Evolutionary conservation across 1,139 yeast genomes (phyloP).

Genomic region (Geotrichum cucujoidarum): DNA sequence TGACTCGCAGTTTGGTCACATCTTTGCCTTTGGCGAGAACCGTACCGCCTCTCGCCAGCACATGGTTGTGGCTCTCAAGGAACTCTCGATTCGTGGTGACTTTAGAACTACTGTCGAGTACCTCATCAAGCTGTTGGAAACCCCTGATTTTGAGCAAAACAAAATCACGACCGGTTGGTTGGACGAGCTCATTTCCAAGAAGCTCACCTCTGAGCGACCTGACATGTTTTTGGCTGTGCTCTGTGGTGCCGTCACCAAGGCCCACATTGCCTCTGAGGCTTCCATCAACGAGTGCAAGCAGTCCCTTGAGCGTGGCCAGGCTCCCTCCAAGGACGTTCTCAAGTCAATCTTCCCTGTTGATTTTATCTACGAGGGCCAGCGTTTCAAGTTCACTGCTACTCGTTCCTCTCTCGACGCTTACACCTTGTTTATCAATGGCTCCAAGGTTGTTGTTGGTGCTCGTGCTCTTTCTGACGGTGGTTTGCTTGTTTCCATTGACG

Average conservation of each 20-base stretch:
- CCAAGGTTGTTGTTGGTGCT: slow-evolving; percentile 82
- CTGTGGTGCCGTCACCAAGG: slow-evolving; percentile 96
- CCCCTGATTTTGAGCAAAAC: slow-evolving; percentile 93
- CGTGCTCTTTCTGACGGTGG: slow-evolving; percentile 93
- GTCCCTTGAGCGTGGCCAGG: slow-evolving; percentile 91
- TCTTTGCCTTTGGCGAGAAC: slow-evolving; percentile 97
- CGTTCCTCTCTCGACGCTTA: slow-evolving; percentile 83
- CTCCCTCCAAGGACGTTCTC: slow-evolving; percentile 72
- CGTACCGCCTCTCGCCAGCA: slow-evolving; percentile 97
- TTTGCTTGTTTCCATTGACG: slow-evolving; percentile 76
- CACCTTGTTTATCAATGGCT: slow-evolving; percentile 88
- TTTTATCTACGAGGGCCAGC: slow-evolving; percentile 88
- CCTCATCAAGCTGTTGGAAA: slow-evolving; percentile 86
- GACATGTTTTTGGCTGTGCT: slow-evolving; percentile 84
- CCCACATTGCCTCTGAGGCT: slow-evolving; percentile 73
- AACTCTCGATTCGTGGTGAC: slow-evolving; percentile 94
- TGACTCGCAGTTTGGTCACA: slow-evolving; percentile 98
- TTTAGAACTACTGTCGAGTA: slow-evolving; percentile 98
- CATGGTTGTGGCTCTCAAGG: slow-evolving; percentile 97
- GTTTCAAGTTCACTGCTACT: slow-evolving; percentile 93
- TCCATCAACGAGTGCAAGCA: slow-evolving; percentile 62
- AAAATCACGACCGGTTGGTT: slow-evolving; percentile 98
- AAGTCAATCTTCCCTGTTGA: slow-evolving; percentile 89
- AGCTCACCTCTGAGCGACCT: slow-evolving; percentile 94
- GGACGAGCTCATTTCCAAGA: slow-evolving; percentile 88